phyloP scores from a whole-genome alignment of 1,284 basidiomycete species.

The Neotropicomus parvogracilis region DNA sequence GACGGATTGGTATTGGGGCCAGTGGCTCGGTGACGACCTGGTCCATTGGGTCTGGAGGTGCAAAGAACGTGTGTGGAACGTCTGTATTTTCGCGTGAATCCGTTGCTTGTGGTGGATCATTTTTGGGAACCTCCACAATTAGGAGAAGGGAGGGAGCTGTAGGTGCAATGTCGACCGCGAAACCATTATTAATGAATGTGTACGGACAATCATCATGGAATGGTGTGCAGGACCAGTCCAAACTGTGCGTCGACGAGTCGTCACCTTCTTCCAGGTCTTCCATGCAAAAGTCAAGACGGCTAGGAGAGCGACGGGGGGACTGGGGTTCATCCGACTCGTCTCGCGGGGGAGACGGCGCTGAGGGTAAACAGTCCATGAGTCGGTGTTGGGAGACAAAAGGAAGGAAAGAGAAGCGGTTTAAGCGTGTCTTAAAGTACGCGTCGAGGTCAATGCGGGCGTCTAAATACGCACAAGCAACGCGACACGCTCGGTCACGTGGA shows the following conservation, averaged over 20 bases:
- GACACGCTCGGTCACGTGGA: constrained; percentile 26
- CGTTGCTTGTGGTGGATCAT: constrained; percentile 4
- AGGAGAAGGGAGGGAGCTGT: background rate
- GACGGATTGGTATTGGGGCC: constrained; percentile 26
- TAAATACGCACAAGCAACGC: constrained; percentile 24
- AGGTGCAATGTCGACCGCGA: constrained; percentile 6
- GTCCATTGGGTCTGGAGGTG: constrained; percentile 4
- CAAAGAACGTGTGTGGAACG: background rate
- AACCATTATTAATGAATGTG: constrained; percentile 6
- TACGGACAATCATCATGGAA: constrained; percentile 1
- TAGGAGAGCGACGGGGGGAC: constrained; percentile 29
- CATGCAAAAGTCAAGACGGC: constrained; percentile 34
- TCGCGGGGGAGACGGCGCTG: constrained; percentile 1
- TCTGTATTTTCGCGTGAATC: constrained; percentile 6
- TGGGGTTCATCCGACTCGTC: constrained; percentile 18
- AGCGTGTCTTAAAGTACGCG: constrained; percentile 12
- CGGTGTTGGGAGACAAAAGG: background rate
- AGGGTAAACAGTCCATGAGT: constrained; percentile 12
- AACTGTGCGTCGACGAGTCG: constrained; percentile 1
- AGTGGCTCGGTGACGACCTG: constrained; percentile 5
- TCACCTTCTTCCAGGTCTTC: constrained; percentile 3
- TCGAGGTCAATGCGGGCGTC: constrained; percentile 10
- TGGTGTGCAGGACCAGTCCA: constrained; percentile 13
- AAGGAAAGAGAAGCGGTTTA: background rate
- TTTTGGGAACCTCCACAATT: background rate